Conservation (phyloP, 352 stramenopile species). For the Phytopythium helicoides region DNA sequence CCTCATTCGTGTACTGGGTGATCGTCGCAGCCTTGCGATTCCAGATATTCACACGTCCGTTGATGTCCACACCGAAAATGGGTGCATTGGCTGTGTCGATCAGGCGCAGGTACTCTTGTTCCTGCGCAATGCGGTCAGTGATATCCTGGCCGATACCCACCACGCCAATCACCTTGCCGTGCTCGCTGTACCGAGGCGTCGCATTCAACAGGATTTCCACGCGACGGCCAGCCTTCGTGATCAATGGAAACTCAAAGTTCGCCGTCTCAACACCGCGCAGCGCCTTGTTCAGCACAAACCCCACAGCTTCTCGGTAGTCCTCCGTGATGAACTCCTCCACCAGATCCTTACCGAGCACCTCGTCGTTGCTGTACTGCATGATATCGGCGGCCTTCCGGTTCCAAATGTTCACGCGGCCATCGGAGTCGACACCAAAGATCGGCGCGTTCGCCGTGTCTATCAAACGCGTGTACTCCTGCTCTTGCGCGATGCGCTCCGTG, state of each 20-base stretch:
- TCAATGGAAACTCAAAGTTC: slow-evolving; percentile 75
- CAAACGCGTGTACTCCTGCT: slow-evolving; percentile 54
- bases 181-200: slow-evolving; percentile 53
- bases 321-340: slow-evolving; percentile 58
- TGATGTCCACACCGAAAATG: slow-evolving; percentile 65
- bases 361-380: slow-evolving; percentile 52
- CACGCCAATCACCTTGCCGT: slow-evolving; percentile 63
- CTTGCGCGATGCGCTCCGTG: slow-evolving; percentile 51
- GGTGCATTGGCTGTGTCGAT: slow-evolving; percentile 85
- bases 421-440: slow-evolving; percentile 62
- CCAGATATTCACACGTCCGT: slow-evolving; percentile 46
- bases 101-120: slow-evolving; percentile 67
- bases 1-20: slow-evolving; percentile 82
- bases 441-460: slow-evolving; percentile 56
- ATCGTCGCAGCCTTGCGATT: slow-evolving; percentile 89
- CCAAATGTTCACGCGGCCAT: slow-evolving; percentile 77
- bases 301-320: slow-evolving; percentile 49
- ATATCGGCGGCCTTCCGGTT: slow-evolving; percentile 78
- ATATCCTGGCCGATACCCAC: slow-evolving; percentile 70
- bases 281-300: slow-evolving; percentile 25
- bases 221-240: slow-evolving; percentile 53
- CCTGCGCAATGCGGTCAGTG: slow-evolving; percentile 56
- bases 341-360: slow-evolving; percentile 33
- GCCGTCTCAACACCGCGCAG: slow-evolving; percentile 42
- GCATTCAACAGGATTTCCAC: slow-evolving; percentile 72